Evolutionary conservation across 768 basidiomycete species (phyloP).

Genomic region (Mycena leptocephala): DNA sequence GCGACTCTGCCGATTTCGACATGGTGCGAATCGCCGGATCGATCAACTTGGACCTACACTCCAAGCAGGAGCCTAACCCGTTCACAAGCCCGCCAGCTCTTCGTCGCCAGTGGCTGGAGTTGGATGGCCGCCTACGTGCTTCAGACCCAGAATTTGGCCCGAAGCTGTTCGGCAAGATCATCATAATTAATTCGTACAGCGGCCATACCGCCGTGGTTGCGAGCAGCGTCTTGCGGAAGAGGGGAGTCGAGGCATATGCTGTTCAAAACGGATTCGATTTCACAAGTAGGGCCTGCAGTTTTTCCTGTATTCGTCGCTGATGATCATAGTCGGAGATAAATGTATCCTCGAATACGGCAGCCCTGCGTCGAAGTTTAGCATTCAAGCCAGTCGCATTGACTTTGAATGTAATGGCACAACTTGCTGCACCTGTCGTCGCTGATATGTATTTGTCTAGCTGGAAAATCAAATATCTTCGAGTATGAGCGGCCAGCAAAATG

Average conservation of each 20-base stretch:
- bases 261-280: slow-evolving; percentile 21
- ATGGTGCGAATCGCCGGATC: neutral
- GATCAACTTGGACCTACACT: slow-evolving; percentile 18
- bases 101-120: slow-evolving; percentile 27
- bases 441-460: neutral
- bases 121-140: neutral
- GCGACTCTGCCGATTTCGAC: slow-evolving; percentile 17
- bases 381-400: slow-evolving; percentile 26
- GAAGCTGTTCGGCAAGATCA: neutral
- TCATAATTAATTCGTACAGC: slow-evolving; percentile 25
- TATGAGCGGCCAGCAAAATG: slow-evolving; percentile 13
- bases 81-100: slow-evolving; percentile 16
- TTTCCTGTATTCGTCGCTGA: neutral
- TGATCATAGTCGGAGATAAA: neutral
- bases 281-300: neutral
- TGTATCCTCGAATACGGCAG: slow-evolving; percentile 10
- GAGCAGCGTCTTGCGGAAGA: slow-evolving; percentile 25
- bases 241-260: slow-evolving; percentile 17
- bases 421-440: neutral
- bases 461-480: slow-evolving; percentile 5
- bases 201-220: slow-evolving; percentile 20
- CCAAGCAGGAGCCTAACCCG: slow-evolving; percentile 19
- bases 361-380: neutral
- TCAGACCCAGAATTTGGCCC: slow-evolving; percentile 4
- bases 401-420: slow-evolving; percentile 2